Evolutionary conservation across 2,329 filamentous ascomycete genomes (phyloP).

Genomic region (Claviceps paspali): DNA sequence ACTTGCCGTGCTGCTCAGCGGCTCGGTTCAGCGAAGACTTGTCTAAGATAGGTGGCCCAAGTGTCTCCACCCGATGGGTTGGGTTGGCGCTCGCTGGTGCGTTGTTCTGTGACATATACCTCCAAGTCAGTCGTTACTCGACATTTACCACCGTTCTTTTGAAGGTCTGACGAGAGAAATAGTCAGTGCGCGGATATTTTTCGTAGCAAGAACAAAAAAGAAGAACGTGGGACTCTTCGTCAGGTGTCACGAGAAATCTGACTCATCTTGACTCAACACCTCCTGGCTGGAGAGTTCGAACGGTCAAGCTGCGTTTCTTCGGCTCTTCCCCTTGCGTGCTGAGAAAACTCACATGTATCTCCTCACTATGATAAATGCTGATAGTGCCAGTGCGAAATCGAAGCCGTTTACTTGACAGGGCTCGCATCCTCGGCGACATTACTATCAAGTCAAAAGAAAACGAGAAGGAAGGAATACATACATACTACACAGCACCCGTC

Average conservation of each 20-base stretch:
- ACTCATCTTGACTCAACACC: not conserved
- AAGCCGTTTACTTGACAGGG: not conserved
- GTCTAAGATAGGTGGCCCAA: slow-evolving; percentile 1
- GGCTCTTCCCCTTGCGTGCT: not conserved
- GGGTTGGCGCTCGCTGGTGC: not conserved
- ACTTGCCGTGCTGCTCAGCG: too few species aligned
- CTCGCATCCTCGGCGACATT: not conserved
- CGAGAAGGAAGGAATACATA: not conserved
- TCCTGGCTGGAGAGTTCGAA: not conserved
- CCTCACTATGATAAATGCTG: not conserved
- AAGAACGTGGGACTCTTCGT: not conserved
- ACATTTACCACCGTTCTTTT: not conserved
- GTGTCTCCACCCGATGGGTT: slow-evolving; percentile 3
- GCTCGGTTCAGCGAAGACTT: not conserved
- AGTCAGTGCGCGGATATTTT: not conserved
- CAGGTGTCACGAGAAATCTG: not conserved
- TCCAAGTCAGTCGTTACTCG: not conserved
- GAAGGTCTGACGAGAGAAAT: not conserved
- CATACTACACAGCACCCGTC: not conserved
- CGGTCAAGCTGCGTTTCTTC: not conserved
- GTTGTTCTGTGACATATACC: not conserved
- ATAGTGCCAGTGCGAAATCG: not conserved
- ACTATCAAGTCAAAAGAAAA: not conserved
- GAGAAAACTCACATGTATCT: not conserved
- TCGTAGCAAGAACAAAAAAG: not conserved